Percentiles rank a stretch among this genome's conserved stretches.
Conservation (phyloP, 139 green algal species). For the Chlamydomonas applanata region DNA sequence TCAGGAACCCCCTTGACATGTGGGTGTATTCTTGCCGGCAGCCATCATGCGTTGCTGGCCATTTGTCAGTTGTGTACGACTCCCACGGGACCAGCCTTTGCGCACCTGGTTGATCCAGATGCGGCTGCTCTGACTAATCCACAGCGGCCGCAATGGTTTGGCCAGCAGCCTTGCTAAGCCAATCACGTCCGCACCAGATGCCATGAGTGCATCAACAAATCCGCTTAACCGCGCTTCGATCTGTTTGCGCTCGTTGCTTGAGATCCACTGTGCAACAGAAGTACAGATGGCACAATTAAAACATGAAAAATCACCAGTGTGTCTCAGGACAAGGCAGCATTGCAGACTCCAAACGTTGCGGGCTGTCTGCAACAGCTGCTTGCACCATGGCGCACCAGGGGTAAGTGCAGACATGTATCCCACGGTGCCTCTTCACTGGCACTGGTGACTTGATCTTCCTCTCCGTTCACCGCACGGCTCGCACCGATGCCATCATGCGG, state of each 20-base stretch:
- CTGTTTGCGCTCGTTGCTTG: conserved; percentile 59
- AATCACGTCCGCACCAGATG: conserved; percentile 41
- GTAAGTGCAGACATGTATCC: conserved; percentile 76
- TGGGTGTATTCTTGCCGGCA: too few relatives aligned
- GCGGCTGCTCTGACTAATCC: conserved; percentile 73
- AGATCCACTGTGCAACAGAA: conserved; percentile 55
- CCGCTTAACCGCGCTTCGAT: conserved; percentile 73
- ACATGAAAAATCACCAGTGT: too few relatives aligned
- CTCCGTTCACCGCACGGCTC: too few relatives aligned
- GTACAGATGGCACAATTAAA: too few relatives aligned
- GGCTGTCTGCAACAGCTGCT: too few relatives aligned
- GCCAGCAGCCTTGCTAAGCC: conserved; percentile 47
- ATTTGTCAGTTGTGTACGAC: too few relatives aligned
- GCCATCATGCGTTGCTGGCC: too few relatives aligned
- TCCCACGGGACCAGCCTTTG: conserved; percentile 1
- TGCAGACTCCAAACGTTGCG: too few relatives aligned
- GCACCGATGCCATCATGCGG: too few relatives aligned
- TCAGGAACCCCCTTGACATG: too few relatives aligned
- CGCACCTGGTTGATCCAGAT: conserved; percentile 73
- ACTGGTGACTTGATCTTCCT: too few relatives aligned
- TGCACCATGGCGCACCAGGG: conserved; percentile 30
- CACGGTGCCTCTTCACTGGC: conserved; percentile 12
- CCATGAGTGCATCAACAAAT: conserved; percentile 71
- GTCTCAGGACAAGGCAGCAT: too few relatives aligned
- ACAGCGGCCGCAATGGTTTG: conserved; percentile 92